Evolutionary conservation across 345 rosid species (phyloP).

Genomic region (Boechera stricta): DNA sequence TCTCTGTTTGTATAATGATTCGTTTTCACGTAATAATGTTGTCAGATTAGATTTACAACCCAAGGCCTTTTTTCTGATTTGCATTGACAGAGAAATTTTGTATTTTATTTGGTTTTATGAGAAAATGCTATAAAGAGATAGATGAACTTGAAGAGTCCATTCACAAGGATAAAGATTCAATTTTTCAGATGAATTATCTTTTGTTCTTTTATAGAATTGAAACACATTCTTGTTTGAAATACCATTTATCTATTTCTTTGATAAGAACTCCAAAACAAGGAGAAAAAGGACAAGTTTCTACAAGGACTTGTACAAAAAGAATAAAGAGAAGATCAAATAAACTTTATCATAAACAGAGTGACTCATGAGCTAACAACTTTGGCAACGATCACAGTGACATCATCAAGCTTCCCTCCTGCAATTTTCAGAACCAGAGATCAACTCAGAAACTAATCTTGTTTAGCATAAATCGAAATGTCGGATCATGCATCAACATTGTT

Average conservation of each 20-base stretch:
- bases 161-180: conserved; percentile 13
- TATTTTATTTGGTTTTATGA: conserved; percentile 25
- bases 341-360: conserved; percentile 5
- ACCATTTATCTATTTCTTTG: background rate
- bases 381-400: conserved; percentile 79
- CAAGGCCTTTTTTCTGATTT: conserved; percentile 11
- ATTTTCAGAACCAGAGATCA: conserved; percentile 20
- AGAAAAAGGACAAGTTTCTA: conserved; percentile 3
- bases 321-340: conserved; percentile 6
- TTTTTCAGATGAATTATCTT: background rate
- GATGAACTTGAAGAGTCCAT: conserved; percentile 12
- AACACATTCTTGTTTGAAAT: conserved; percentile 1
- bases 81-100: conserved; percentile 34
- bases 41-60: conserved; percentile 34
- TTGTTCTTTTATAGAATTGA: background rate
- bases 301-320: conserved; percentile 33
- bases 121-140: conserved; percentile 23
- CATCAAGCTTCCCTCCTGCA: conserved; percentile 92
- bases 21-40: conserved; percentile 35
- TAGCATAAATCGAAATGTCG: background rate
- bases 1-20: conserved; percentile 31
- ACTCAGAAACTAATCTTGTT: conserved; percentile 11
- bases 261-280: too few relatives aligned
- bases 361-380: conserved; percentile 54
- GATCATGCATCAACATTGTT: background rate